phyloP scores from a whole-genome alignment of 352 stramenopile genomes.

The Globisporangium camurandrum region DNA sequence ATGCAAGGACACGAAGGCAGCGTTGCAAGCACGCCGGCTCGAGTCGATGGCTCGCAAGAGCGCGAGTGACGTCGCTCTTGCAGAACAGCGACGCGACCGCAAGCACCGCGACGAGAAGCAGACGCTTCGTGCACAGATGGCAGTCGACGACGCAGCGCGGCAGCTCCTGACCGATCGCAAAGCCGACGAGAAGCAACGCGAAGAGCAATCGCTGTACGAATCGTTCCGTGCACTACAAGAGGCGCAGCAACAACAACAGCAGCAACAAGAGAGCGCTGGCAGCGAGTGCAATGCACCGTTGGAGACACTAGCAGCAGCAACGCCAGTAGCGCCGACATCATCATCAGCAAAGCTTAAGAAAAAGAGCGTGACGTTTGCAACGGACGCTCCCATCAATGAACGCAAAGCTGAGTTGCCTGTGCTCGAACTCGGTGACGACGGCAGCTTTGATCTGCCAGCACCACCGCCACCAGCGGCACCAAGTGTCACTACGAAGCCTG shows the following conservation, averaged over 20 bases:
- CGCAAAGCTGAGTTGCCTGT: slow-evolving; percentile 10
- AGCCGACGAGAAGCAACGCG: slow-evolving; percentile 62
- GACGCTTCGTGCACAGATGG: slow-evolving; percentile 73
- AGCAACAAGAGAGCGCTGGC: background rate
- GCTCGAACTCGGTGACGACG: slow-evolving; percentile 45
- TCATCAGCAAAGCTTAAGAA: slow-evolving; percentile 15
- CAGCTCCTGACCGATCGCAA: slow-evolving; percentile 70
- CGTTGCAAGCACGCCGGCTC: slow-evolving; percentile 30
- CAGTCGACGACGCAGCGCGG: slow-evolving; percentile 64
- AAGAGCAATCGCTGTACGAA: slow-evolving; percentile 75
- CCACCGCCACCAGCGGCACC: slow-evolving; percentile 1
- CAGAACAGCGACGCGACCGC: slow-evolving; percentile 40
- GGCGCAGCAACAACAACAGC: slow-evolving; percentile 7
- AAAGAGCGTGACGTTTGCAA: slow-evolving; percentile 35
- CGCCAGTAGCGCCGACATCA: background rate
- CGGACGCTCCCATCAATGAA: background rate
- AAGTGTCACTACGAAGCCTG: background rate
- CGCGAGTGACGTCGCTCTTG: slow-evolving; percentile 26
- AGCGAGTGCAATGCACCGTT: background rate
- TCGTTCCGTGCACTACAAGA: slow-evolving; percentile 48
- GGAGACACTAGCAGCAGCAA: background rate
- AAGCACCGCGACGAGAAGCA: slow-evolving; percentile 66
- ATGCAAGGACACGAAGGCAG: slow-evolving; percentile 27
- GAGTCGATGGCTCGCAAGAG: slow-evolving; percentile 60
- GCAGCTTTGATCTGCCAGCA: slow-evolving; percentile 36